These are phyloP conservation scores for Diaporthe sp. DNA, from an alignment of 2,329 filamentous ascomycete genomes.

Conservation along the genomic window DNA sequence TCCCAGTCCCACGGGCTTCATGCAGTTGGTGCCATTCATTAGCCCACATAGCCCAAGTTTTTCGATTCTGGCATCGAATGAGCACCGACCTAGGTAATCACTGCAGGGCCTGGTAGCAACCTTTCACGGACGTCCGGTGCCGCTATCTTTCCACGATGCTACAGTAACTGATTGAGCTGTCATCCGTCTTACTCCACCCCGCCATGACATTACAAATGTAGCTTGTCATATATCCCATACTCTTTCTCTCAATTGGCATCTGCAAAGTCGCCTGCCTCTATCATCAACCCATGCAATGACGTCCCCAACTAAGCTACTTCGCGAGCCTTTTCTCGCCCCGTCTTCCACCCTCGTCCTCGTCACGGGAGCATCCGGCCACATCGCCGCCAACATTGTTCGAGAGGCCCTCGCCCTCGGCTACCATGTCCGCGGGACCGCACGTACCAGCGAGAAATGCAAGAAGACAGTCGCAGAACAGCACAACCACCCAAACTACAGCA, in stretches of 20 bases:
- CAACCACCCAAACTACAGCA: constrained; percentile 51
- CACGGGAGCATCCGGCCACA: constrained; percentile 57
- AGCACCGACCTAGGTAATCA: too few species aligned
- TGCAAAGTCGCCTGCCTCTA: not conserved
- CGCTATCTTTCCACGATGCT: not conserved
- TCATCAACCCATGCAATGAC: not conserved
- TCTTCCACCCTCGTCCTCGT: constrained; percentile 50
- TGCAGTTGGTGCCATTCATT: too few species aligned
- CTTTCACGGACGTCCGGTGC: not conserved
- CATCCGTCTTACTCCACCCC: not conserved
- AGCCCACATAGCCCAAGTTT: too few species aligned
- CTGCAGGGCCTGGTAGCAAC: not conserved
- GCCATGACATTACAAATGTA: not conserved
- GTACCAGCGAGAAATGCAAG: constrained; percentile 42
- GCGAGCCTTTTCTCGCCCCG: constrained; percentile 5
- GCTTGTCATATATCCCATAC: not conserved
- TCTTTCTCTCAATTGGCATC: too few species aligned
- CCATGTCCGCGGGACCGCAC: constrained; percentile 60
- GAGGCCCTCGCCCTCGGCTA: constrained; percentile 56
- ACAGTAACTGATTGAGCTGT: not conserved
- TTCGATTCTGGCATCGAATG: too few species aligned
- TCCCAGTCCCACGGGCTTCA: too few species aligned
- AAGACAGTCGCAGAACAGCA: constrained; percentile 43
- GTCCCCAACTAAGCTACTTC: not conserved
- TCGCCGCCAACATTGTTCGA: constrained; percentile 56